phyloP scores from a whole-genome alignment of 208 protist genomes.

The Trichomonas vaginalis region DNA sequence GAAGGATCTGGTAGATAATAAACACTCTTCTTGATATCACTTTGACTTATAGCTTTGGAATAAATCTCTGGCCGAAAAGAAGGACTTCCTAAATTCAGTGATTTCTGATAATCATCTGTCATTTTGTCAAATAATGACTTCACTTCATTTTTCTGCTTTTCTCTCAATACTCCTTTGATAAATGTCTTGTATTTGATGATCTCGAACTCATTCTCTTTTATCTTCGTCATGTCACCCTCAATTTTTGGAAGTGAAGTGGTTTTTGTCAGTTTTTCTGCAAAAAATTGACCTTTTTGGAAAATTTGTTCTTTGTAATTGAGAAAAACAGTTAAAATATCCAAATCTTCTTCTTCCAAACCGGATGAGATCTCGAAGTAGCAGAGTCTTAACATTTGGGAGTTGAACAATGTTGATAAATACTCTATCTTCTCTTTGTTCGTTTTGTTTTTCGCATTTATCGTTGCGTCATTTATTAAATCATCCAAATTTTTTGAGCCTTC shows the following conservation, averaged over 20 bases:
- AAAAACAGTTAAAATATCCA: neutral
- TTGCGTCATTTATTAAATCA: neutral
- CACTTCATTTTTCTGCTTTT: neutral
- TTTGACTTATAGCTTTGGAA: neutral
- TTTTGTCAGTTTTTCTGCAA: neutral
- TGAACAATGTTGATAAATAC: neutral
- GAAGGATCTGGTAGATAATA: neutral
- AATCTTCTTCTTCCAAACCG: neutral
- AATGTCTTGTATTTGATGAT: neutral
- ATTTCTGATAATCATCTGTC: neutral
- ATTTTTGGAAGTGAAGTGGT: neutral
- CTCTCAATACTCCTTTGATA: neutral
- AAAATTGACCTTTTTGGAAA: neutral
- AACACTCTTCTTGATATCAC: neutral
- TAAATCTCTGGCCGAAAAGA: neutral
- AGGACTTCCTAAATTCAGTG: neutral
- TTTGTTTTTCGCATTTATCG: neutral
- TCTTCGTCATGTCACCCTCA: neutral
- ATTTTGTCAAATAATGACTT: neutral
- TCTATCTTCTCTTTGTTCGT: neutral
- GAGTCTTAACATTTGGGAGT: neutral
- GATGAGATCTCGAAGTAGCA: neutral
- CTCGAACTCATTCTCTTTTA: neutral
- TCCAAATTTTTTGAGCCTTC: neutral
- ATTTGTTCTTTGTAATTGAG: neutral